Conservation (phyloP, 2,329 filamentous ascomycete species). For the Fusarium anguioides region DNA sequence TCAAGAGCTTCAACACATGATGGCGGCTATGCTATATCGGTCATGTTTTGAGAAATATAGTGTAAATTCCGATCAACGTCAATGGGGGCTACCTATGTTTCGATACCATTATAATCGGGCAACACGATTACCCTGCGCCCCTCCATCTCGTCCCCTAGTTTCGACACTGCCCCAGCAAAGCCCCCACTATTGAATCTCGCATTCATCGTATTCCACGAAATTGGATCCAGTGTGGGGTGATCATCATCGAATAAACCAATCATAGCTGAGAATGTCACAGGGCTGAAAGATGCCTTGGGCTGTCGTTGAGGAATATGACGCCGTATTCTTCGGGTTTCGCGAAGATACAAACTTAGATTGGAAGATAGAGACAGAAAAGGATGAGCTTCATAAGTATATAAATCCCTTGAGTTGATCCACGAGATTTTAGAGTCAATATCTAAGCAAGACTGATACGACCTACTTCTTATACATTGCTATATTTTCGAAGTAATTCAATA, state of each 20-base stretch:
- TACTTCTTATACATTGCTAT: too few species aligned
- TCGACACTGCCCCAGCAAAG: conserved; percentile 31
- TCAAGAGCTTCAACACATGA: too few species aligned
- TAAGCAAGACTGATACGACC: neutral
- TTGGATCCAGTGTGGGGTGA: conserved; percentile 7
- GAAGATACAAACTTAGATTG: neutral
- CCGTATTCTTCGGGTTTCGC: conserved; percentile 37
- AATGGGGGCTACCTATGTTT: neutral
- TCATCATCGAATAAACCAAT: conserved; percentile 27
- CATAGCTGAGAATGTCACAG: neutral
- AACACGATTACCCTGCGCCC: neutral
- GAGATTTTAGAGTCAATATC: neutral
- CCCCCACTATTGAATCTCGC: conserved; percentile 42
- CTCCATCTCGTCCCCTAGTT: neutral
- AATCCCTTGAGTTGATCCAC: neutral
- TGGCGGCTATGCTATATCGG: neutral
- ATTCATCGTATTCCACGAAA: conserved; percentile 47
- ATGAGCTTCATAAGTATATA: conserved; percentile 13
- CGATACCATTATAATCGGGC: neutral
- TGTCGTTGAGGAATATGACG: conserved; percentile 3
- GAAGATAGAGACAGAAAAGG: neutral
- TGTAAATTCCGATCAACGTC: neutral
- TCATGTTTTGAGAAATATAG: neutral
- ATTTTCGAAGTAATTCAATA: too few species aligned
- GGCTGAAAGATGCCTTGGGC: conserved; percentile 28